phyloP scores from a whole-genome alignment of 352 stramenopile species.

The Aphanomyces stellatus region DNA sequence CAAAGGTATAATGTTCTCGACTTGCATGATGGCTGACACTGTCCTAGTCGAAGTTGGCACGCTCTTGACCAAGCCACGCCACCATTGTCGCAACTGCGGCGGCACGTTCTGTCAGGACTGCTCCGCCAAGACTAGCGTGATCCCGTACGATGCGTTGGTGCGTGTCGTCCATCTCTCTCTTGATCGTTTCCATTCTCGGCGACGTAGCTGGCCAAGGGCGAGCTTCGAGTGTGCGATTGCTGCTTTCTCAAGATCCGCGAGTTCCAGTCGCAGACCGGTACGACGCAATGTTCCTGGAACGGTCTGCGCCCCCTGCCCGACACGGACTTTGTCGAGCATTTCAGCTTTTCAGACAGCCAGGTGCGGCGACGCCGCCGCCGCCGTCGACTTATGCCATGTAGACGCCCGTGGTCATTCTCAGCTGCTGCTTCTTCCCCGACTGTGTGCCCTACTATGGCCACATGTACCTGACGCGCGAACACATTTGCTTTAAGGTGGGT shows the following conservation, averaged over 20 bases:
- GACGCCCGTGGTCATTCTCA: slow-evolving; percentile 52
- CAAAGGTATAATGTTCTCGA: neutral
- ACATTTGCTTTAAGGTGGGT: slow-evolving; percentile 47
- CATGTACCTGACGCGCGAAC: slow-evolving; percentile 54
- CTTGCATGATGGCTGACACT: neutral
- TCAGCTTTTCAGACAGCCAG: too few species aligned
- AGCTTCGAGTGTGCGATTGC: slow-evolving; percentile 55
- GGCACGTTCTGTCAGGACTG: slow-evolving; percentile 64
- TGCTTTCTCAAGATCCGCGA: slow-evolving; percentile 65
- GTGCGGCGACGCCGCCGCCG: too few species aligned
- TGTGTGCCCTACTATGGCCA: slow-evolving; percentile 65
- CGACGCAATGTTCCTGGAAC: slow-evolving; percentile 52
- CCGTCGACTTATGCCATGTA: too few species aligned
- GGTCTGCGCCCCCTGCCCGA: slow-evolving; percentile 35
- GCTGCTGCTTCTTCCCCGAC: slow-evolving; percentile 67
- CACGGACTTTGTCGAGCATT: slow-evolving; percentile 27
- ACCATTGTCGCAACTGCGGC: slow-evolving; percentile 76
- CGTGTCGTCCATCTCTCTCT: neutral
- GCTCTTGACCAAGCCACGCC: slow-evolving; percentile 50
- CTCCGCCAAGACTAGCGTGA: slow-evolving; percentile 38
- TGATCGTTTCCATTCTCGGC: too few species aligned
- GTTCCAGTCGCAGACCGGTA: slow-evolving; percentile 57
- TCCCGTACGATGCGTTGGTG: slow-evolving; percentile 34
- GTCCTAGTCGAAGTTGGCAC: slow-evolving; percentile 55
- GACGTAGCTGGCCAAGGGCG: slow-evolving; percentile 43